Evolutionary conservation across 2,329 filamentous ascomycete genomes (phyloP).

Genomic region (Phyllosticta capitalensis): DNA sequence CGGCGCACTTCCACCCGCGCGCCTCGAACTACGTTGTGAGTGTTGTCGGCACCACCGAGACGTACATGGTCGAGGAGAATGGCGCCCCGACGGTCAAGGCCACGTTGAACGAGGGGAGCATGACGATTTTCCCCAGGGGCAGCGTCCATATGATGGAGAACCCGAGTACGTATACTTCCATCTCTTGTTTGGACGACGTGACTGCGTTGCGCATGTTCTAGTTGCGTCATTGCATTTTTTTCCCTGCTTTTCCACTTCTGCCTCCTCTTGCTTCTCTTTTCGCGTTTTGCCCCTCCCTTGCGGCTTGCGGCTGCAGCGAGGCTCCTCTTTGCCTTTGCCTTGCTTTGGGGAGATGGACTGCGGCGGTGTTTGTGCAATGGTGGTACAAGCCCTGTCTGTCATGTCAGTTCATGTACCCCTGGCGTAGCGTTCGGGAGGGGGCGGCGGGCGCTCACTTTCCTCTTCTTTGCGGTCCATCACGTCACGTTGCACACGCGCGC

Average conservation of each 20-base stretch:
- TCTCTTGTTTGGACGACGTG: not conserved
- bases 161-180: slow-evolving; percentile 28
- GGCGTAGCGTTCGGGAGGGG: no score
- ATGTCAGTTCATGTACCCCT: no score
- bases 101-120: slow-evolving; percentile 34
- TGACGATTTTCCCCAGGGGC: slow-evolving; percentile 42
- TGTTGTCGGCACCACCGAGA: slow-evolving; percentile 39
- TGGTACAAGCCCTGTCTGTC: no score
- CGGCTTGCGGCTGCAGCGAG: not conserved
- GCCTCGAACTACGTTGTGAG: slow-evolving; percentile 42
- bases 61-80: slow-evolving; percentile 45
- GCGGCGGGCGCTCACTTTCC: no score
- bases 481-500: no score
- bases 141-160: slow-evolving; percentile 44
- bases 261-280: not conserved
- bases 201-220: no score
- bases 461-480: no score
- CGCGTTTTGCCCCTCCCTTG: not conserved
- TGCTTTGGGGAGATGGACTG: no score
- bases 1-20: slow-evolving; percentile 42
- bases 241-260: slow-evolving; percentile 1
- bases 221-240: no score
- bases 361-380: no score
- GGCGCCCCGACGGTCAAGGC: slow-evolving; percentile 35
- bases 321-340: no score